phyloP scores from a whole-genome alignment of 1,284 basidiomycete species.

The Boletus semigastroideus region DNA sequence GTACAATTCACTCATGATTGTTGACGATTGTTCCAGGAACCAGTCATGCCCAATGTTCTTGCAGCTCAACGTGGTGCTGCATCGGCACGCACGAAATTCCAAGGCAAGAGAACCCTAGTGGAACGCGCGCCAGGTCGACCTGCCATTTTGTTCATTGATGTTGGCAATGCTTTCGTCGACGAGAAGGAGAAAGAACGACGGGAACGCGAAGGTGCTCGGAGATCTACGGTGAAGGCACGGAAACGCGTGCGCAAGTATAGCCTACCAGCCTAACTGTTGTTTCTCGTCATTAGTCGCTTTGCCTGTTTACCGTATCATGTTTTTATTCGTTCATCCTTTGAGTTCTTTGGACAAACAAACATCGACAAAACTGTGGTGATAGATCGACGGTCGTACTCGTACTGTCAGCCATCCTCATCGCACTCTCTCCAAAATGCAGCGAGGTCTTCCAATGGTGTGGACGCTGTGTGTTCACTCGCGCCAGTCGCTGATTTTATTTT shows the following conservation, averaged over 20 bases:
- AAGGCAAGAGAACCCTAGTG: slow-evolving; percentile 37
- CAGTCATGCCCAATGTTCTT: slow-evolving; percentile 52
- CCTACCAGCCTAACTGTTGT: slow-evolving; percentile 2
- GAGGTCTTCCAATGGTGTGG: slow-evolving; percentile 66
- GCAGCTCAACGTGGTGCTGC: slow-evolving; percentile 40
- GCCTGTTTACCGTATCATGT: background rate
- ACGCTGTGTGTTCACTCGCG: background rate
- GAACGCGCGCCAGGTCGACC: slow-evolving; percentile 45
- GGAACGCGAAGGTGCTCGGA: slow-evolving; percentile 46
- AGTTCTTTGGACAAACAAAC: slow-evolving; percentile 11
- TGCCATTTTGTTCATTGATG: slow-evolving; percentile 61
- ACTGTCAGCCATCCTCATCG: background rate
- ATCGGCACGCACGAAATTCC: slow-evolving; percentile 39
- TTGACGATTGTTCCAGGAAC: slow-evolving; percentile 40
- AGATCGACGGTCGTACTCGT: slow-evolving; percentile 4
- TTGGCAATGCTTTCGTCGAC: slow-evolving; percentile 67
- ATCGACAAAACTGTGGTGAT: slow-evolving; percentile 12
- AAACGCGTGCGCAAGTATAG: slow-evolving; percentile 20
- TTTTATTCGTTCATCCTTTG: background rate
- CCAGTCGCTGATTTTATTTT: slow-evolving; percentile 16
- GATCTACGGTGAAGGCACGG: slow-evolving; percentile 36
- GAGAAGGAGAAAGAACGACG: slow-evolving; percentile 51
- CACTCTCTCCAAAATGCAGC: slow-evolving; percentile 56
- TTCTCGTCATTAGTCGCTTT: background rate
- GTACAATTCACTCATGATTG: background rate